Evolutionary conservation across 2,329 filamentous ascomycete genomes (phyloP).

Genomic region (Fusarium sp.): DNA sequence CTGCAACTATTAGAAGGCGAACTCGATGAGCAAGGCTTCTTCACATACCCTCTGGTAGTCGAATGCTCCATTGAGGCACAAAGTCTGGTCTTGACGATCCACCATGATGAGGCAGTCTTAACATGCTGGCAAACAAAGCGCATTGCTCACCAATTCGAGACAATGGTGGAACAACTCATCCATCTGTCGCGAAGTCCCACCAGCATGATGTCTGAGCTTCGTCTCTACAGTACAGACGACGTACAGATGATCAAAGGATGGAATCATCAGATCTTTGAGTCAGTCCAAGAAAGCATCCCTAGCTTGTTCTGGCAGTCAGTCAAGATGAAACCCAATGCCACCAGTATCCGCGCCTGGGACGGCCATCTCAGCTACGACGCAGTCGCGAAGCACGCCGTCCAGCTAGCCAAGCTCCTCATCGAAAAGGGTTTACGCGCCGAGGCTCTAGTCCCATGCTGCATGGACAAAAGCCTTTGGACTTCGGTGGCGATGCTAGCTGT

Average conservation of each 20-base stretch:
- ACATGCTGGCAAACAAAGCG: conserved; percentile 25
- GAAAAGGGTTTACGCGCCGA: conserved; percentile 10
- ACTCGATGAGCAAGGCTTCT: conserved; percentile 21
- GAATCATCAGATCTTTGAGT: neutral
- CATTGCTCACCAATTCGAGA: conserved; percentile 33
- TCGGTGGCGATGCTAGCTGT: conserved; percentile 43
- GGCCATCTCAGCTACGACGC: conserved; percentile 31
- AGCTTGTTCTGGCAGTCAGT: conserved; percentile 20
- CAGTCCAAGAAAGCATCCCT: neutral
- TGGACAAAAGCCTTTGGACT: conserved; percentile 43
- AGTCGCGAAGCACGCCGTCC: conserved; percentile 10
- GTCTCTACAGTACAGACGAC: conserved; percentile 19
- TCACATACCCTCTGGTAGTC: conserved; percentile 42
- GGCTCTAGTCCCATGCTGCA: conserved; percentile 31
- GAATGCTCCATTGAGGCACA: conserved; percentile 33
- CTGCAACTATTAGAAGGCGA: conserved; percentile 21
- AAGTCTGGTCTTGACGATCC: conserved; percentile 13
- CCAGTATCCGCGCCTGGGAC: conserved; percentile 36
- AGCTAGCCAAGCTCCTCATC: conserved; percentile 10
- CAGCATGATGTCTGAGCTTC: conserved; percentile 25
- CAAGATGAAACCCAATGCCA: neutral
- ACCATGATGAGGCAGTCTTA: conserved; percentile 24
- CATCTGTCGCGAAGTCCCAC: conserved; percentile 2
- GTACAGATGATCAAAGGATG: conserved; percentile 26
- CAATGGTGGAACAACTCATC: conserved; percentile 29